Percentiles rank a stretch among this genome's conserved stretches.
Conservation (phyloP, 1,139 yeast species). For the Entelexis paramagnoliae region DNA sequence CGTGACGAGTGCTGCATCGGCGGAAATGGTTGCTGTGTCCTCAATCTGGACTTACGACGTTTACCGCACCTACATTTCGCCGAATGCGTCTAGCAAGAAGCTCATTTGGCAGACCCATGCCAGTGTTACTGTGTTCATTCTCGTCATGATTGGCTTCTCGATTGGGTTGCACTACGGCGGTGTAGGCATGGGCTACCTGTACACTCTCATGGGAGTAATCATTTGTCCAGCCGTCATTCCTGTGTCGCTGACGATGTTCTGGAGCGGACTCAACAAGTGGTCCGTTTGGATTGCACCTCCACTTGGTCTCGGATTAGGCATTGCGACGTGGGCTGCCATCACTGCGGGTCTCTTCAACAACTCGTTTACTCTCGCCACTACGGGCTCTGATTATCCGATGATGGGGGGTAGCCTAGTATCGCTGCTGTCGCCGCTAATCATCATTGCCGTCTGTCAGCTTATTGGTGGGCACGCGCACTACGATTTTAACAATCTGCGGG, state of each 20-base stretch:
- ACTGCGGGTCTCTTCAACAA: conserved; percentile 32
- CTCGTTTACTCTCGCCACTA: conserved; percentile 46
- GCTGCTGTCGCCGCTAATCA: conserved; percentile 57
- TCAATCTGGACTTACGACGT: conserved; percentile 77
- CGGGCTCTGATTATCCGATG: conserved; percentile 75
- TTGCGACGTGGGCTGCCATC: conserved; percentile 42
- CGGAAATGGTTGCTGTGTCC: conserved; percentile 80
- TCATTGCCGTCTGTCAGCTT: conserved; percentile 56
- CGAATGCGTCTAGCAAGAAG: conserved; percentile 61
- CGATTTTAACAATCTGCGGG: conserved; percentile 55
- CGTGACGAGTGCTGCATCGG: conserved; percentile 48
- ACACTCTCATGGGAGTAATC: conserved; percentile 78
- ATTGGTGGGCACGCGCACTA: conserved; percentile 59
- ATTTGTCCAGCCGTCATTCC: conserved; percentile 82
- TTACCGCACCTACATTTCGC: conserved; percentile 69
- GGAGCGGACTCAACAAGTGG: conserved; percentile 49
- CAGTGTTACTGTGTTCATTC: conserved; percentile 54
- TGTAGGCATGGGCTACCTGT: conserved; percentile 75
- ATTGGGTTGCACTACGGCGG: conserved; percentile 74
- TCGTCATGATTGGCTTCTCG: conserved; percentile 70
- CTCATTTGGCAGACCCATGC: conserved; percentile 59
- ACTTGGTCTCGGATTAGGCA: conserved; percentile 39
- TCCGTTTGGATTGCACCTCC: conserved; percentile 41
- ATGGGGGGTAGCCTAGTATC: conserved; percentile 80
- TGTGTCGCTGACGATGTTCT: conserved; percentile 58